Evolutionary conservation across 139 green algal genomes (phyloP).

Genomic region (Gonium pectorale): DNA sequence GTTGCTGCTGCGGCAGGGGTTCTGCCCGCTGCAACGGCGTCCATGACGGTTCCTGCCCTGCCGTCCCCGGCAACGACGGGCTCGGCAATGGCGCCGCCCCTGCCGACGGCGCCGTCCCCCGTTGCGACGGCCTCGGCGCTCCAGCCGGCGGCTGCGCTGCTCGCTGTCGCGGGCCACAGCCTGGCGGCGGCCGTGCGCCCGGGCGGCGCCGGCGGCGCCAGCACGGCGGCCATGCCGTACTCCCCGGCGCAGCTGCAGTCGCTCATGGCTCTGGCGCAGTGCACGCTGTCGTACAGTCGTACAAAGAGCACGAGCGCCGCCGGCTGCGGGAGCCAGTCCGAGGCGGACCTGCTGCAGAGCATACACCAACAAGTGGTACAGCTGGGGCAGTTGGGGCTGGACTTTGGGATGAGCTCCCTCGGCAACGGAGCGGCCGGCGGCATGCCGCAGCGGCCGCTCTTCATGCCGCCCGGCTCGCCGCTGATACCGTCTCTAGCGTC

Average conservation of each 20-base stretch:
- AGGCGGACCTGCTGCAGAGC: background rate
- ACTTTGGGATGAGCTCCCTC: too few relatives aligned
- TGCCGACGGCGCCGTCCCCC: background rate
- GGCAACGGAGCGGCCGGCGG: too few relatives aligned
- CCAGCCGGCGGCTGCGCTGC: background rate
- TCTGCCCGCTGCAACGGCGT: too few relatives aligned
- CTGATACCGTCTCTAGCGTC: too few relatives aligned
- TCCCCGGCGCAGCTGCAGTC: background rate
- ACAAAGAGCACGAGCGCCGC: too few relatives aligned
- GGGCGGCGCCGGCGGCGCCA: background rate
- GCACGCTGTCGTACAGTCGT: too few relatives aligned
- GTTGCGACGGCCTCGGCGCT: background rate
- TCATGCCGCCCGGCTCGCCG: background rate
- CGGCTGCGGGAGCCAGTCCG: background rate
- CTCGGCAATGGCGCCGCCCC: too few relatives aligned
- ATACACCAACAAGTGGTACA: background rate
- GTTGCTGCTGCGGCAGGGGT: background rate
- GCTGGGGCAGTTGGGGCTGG: constrained; percentile 1
- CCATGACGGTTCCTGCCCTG: too few relatives aligned
- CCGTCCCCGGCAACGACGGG: too few relatives aligned
- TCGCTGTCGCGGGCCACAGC: background rate
- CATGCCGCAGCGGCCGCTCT: background rate
- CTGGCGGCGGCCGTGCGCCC: background rate
- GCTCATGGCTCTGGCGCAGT: background rate
- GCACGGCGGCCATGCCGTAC: background rate